A percentile compares a stretch with the other conserved stretches of the same genome.
These are phyloP conservation scores for Xylaria sp. DNA, from an alignment of 2,329 filamentous ascomycete species.

Conservation along the genomic window DNA sequence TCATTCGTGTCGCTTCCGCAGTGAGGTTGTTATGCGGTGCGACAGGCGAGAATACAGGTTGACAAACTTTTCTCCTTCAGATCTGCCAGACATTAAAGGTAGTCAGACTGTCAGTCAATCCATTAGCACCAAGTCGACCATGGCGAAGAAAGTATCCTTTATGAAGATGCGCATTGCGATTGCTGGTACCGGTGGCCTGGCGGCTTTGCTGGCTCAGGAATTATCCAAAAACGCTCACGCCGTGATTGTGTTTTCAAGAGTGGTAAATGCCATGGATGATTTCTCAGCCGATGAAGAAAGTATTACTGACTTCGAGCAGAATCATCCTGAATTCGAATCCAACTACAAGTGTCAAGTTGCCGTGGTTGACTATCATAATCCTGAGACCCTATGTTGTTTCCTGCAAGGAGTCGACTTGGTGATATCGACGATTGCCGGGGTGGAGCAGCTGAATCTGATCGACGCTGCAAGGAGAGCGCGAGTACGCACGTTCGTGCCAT, in stretches of 20 bases:
- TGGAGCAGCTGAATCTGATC: conserved; percentile 64
- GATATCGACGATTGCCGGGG: conserved; percentile 66
- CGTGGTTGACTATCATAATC: conserved; percentile 60
- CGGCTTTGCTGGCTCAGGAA: conserved; percentile 51
- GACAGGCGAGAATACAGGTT: conserved; percentile 6
- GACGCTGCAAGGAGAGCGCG: conserved; percentile 60
- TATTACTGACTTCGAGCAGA: conserved; percentile 35
- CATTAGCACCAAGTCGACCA: conserved; percentile 16
- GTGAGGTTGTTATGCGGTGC: conserved; percentile 19
- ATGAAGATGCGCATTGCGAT: conserved; percentile 56
- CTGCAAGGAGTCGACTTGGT: conserved; percentile 69
- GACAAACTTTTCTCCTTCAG: conserved; percentile 6
- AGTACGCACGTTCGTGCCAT: conserved; percentile 66
- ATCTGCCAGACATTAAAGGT: too few relatives aligned
- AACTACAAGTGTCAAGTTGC: conserved; percentile 59
- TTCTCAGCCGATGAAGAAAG: conserved; percentile 1
- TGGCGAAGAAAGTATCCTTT: conserved; percentile 26
- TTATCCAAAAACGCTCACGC: conserved; percentile 61
- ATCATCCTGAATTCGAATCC: conserved; percentile 48
- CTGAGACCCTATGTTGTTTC: conserved; percentile 54
- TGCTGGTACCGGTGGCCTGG: conserved; percentile 56
- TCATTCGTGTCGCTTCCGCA: conserved; percentile 22
- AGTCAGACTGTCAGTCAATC: too few relatives aligned
- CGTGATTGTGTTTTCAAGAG: conserved; percentile 64
- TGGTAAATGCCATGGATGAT: conserved; percentile 38